Evolutionary conservation across 75 land plant species (phyloP), one percentile per base, ranked within the genome.

Genomic region (Selaginella moellendorffii): DNA sequence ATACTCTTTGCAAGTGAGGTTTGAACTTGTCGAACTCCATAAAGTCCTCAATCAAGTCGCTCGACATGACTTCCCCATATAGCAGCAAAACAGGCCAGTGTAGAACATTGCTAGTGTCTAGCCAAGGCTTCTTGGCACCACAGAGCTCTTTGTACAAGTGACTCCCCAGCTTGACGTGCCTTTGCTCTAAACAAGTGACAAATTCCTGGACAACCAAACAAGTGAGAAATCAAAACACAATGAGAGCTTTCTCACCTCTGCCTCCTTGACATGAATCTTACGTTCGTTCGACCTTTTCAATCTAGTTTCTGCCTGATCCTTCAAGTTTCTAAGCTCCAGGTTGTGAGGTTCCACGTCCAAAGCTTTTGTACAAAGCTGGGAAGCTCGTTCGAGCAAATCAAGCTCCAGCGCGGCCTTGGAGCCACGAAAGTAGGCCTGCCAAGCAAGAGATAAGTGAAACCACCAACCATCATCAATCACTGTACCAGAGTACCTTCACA

Each of bases 71-170:
- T 72, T 93, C 96, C 24, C 83, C 82, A 82, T 93, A 88, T 17
- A 89, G 79, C 36, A 93, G 79, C 26, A 93, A 78, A 46, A 93
- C 96, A 12, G 98, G 98, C 98, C 98, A 93, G 76, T 93, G 98
- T 59, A 93, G 75, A 72, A 89, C 76, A n/a, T 66, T 72, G 58
- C 67, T 77, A 52, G 71, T 68, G 64, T 93, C 98, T 56, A 93
- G 70, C 63, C 74, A 61, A 2, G 98, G 96, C 67, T 80, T 93
- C 52, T 75, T 78, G 28, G 75, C 58, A 52, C 85, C 91, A 65
- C 75, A 76, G 25, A 82, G 80, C 58, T 93, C 90, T 66, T 71
- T 81, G 74, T 75, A 89, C 69, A 67, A 56, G 54, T 79, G 68
- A 72, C 73, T 78, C 24, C 96, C 98, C 30, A 89, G 26, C 81